phyloP scores from a whole-genome alignment of 2,329 filamentous ascomycete genomes.

The Colletotrichum limetticola region DNA sequence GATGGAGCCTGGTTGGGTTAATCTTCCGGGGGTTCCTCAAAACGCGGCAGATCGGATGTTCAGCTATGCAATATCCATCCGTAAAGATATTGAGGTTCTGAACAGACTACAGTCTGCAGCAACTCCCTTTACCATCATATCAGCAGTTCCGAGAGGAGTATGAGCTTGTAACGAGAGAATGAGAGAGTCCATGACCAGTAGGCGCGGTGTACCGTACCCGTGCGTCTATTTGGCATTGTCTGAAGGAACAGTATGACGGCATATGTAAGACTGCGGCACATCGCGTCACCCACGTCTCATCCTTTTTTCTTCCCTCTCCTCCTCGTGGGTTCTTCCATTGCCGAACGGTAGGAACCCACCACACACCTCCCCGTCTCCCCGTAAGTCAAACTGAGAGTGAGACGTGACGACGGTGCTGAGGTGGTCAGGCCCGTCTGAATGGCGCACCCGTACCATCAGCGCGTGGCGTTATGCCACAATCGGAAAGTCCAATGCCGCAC shows the following conservation, averaged over 20 bases:
- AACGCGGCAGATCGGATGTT: not conserved
- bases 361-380: not conserved
- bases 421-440: not conserved
- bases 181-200: not conserved
- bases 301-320: not conserved
- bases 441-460: conserved; percentile 12
- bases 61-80: not conserved
- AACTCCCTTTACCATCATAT: not conserved
- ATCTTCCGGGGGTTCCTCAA: not conserved
- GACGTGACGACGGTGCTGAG: not conserved
- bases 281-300: not conserved
- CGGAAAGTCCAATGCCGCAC: conserved; percentile 11
- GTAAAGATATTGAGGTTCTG: no score
- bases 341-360: not conserved
- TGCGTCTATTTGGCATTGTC: not conserved
- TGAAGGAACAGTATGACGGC: conserved; percentile 1
- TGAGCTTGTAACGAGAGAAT: not conserved
- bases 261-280: not conserved
- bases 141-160: not conserved
- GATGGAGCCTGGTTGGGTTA: not conserved
- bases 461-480: conserved; percentile 17
- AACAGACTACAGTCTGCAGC: no score
- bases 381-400: no score
- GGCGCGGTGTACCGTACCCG: conserved; percentile 1
- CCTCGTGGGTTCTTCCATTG: not conserved